phyloP scores from a whole-genome alignment of 164 flowering plant genomes.

The Amborella trichopoda region DNA sequence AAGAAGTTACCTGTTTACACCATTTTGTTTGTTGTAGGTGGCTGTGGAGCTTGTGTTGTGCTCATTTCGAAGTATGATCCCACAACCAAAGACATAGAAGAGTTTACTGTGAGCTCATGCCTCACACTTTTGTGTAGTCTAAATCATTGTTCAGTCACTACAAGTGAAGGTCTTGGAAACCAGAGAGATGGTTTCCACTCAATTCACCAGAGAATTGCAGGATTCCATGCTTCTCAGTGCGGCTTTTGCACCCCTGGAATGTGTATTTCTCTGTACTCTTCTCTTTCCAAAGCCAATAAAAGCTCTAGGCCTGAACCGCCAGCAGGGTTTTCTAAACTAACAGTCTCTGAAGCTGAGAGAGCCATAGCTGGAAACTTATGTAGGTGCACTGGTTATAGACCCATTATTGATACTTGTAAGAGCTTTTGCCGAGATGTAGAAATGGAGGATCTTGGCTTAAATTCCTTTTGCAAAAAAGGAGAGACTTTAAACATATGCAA shows the following conservation, averaged over 20 bases:
- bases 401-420: constrained; percentile 88
- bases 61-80: constrained; percentile 70
- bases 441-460: constrained; percentile 84
- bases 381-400: constrained; percentile 89
- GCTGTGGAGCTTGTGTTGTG: constrained; percentile 95
- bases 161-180: constrained; percentile 85
- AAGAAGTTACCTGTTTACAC: too few species aligned
- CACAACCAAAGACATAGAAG: constrained; percentile 42
- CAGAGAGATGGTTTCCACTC: constrained; percentile 70
- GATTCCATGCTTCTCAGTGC: constrained; percentile 95
- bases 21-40: constrained; percentile 45
- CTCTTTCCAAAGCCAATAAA: constrained; percentile 66
- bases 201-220: constrained; percentile 72
- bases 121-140: constrained; percentile 77
- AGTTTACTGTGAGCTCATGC: constrained; percentile 63
- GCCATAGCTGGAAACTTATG: constrained; percentile 77
- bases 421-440: constrained; percentile 83
- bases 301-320: constrained; percentile 30
- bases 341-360: constrained; percentile 61
- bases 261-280: constrained; percentile 74
- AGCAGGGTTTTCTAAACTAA: constrained; percentile 70
- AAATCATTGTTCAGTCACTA: constrained; percentile 71
- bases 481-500: constrained; percentile 20
- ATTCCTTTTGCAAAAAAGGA: constrained; percentile 56
- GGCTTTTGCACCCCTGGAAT: constrained; percentile 97